Evolutionary conservation across 2,329 filamentous ascomycete genomes (phyloP).

Genomic region (Decorospora gaudefroyi): DNA sequence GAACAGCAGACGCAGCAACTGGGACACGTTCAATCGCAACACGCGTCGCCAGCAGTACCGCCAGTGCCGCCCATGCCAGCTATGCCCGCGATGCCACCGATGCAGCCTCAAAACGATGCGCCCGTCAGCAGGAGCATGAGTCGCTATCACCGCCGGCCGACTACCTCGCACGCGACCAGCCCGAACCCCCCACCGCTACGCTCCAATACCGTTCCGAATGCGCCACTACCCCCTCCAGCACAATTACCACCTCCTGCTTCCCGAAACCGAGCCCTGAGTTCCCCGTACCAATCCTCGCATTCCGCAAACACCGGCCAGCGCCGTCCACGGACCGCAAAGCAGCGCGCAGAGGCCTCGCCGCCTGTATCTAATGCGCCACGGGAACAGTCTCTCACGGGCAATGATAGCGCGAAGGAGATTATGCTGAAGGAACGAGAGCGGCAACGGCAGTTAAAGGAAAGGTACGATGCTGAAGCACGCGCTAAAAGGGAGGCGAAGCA

Average conservation of each 20-base stretch:
- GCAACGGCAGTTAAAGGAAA: conserved; percentile 38
- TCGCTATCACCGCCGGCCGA: conserved; percentile 48
- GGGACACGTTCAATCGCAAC: conserved; percentile 19
- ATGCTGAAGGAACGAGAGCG: conserved; percentile 41
- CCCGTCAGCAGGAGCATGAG: conserved; percentile 48
- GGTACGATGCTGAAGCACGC: conserved; percentile 41
- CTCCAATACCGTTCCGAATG: conserved; percentile 27
- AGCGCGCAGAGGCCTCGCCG: conserved; percentile 26
- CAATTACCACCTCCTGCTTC: conserved; percentile 20
- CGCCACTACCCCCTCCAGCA: conserved; percentile 17
- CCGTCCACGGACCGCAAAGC: conserved; percentile 33
- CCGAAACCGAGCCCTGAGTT: conserved; percentile 37
- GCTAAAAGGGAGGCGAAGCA: conserved; percentile 38
- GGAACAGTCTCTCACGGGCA: conserved; percentile 30
- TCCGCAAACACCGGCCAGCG: conserved; percentile 30
- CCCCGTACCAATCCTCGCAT: conserved; percentile 29
- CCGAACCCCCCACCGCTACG: conserved; percentile 30
- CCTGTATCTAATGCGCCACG: conserved; percentile 20
- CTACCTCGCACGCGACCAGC: conserved; percentile 33
- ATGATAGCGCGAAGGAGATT: conserved; percentile 41
- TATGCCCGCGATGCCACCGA: conserved; percentile 33
- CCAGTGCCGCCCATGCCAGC: conserved; percentile 25
- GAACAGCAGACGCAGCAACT: conserved; percentile 33
- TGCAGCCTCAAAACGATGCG: conserved; percentile 25
- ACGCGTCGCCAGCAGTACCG: conserved; percentile 14